These are phyloP conservation scores for Simplicillium sp. DNA, from an alignment of 2,329 filamentous ascomycete species.

Conservation along the genomic window DNA sequence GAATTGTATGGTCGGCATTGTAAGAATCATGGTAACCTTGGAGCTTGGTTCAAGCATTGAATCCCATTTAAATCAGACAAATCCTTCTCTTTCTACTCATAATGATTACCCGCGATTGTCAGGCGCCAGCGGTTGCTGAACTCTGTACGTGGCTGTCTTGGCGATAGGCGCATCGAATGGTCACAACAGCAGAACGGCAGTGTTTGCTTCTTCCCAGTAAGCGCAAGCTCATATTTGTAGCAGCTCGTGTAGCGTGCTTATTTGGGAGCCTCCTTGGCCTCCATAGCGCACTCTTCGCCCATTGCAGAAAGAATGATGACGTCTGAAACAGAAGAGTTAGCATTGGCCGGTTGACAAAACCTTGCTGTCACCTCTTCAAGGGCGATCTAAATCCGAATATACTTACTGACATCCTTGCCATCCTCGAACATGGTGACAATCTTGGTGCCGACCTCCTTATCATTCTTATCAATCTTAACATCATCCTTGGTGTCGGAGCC, in stretches of 20 bases:
- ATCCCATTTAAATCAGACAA: too few relatives aligned
- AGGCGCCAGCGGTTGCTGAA: too few relatives aligned
- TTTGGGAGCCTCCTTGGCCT: slow-evolving; percentile 82
- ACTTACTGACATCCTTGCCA: slow-evolving; percentile 91
- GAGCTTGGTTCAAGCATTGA: too few relatives aligned
- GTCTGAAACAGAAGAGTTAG: slow-evolving; percentile 44
- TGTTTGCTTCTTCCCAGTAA: too few relatives aligned
- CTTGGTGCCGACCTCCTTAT: slow-evolving; percentile 80
- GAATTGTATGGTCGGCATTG: too few relatives aligned
- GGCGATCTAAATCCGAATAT: background rate
- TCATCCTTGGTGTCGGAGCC: slow-evolving; percentile 81
- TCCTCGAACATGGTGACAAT: slow-evolving; percentile 76
- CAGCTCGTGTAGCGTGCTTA: slow-evolving; percentile 11
- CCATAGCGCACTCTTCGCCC: slow-evolving; percentile 87
- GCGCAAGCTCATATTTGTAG: background rate
- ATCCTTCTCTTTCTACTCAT: too few relatives aligned
- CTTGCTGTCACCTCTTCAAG: background rate
- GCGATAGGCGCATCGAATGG: too few relatives aligned
- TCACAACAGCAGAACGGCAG: too few relatives aligned
- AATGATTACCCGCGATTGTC: too few relatives aligned
- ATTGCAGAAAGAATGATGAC: slow-evolving; percentile 91
- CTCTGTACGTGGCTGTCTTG: too few relatives aligned
- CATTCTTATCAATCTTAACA: slow-evolving; percentile 67
- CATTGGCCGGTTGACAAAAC: slow-evolving; percentile 6
- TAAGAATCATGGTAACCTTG: too few relatives aligned